Evolutionary conservation across 176 grass and related monocot species (phyloP), one percentile per base, ranked within the genome.

Genomic region (Eremochloa ophiuroides): DNA sequence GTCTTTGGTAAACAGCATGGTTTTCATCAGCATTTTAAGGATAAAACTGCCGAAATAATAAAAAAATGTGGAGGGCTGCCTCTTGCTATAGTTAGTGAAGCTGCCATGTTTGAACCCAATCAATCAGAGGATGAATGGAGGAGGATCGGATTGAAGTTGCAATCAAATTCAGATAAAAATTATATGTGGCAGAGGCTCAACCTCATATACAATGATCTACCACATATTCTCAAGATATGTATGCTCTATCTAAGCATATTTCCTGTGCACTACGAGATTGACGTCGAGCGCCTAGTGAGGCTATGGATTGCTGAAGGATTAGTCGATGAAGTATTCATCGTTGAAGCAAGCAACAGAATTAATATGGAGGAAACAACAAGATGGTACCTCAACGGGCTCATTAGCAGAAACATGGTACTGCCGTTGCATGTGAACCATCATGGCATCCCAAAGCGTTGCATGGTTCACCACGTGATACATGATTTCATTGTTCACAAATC

Each of bases 401-500:
- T 87, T 62, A 59, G 43, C 22, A 87, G 62, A 43, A 77, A 80
- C 74, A 27, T 87, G 59, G 42, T 87, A 8, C 71, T 38, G 25
- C 39, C 62, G 43, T 31, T 46, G 40, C 73, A 23, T 31, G 64
- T 83, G 31, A 73, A 70, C 5, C 16, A 77, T 71, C 40, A 70
- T 83, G 74, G 58, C 20, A 76, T 22, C 47, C 30, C 62, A 44
- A 77, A 55, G 17, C 28, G 16, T 22, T 83, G 63, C 62, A 35
- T 1, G 37, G 48, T 87, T 75, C 85, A 87, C 50, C 60, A 56
- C 12, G 71, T 87, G 42, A 87, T 87, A 30, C 85, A 83, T 10
- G 72, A 83, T 44, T 76, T 88, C 28, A 71, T 88, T 67, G 58
- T 78, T 20, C 29, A 26, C 44, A 88, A 83, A 48, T 77, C 85